phyloP scores from a whole-genome alignment of 192 early-diverging fungal genomes.

The Coemansia sp. region DNA sequence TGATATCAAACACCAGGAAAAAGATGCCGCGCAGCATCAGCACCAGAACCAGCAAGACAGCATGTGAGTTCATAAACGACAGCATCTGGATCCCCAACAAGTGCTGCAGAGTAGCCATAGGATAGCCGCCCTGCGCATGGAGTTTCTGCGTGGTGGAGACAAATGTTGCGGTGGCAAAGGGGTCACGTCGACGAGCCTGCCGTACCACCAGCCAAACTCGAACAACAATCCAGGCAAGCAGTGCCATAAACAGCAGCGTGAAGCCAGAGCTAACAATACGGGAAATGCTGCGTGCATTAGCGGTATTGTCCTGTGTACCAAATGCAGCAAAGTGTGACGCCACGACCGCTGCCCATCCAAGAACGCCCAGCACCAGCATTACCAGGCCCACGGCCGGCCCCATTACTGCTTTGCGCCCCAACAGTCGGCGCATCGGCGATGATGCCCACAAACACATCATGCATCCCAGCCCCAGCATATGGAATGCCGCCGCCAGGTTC shows the following conservation, averaged over 20 bases:
- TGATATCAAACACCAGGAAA: slow-evolving; percentile 44
- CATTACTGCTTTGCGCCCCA: slow-evolving; percentile 26
- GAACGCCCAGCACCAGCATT: slow-evolving; percentile 23
- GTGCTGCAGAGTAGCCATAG: slow-evolving; percentile 23
- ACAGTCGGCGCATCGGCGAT: slow-evolving; percentile 20
- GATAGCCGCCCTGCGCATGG: slow-evolving; percentile 14
- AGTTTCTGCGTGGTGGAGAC: slow-evolving; percentile 22
- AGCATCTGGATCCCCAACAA: slow-evolving; percentile 36
- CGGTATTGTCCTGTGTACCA: slow-evolving; percentile 7
- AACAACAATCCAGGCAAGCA: slow-evolving; percentile 19
- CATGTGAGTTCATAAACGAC: slow-evolving; percentile 25
- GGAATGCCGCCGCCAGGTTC: slow-evolving; percentile 35
- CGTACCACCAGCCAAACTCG: slow-evolving; percentile 17
- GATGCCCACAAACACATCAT: slow-evolving; percentile 28
- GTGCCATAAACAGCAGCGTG: slow-evolving; percentile 13
- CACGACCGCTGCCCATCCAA: slow-evolving; percentile 13
- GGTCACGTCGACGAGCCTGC: slow-evolving; percentile 19
- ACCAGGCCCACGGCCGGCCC: slow-evolving; percentile 6
- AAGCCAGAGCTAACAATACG: slow-evolving; percentile 24
- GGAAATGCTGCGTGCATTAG: slow-evolving; percentile 36
- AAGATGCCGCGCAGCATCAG: slow-evolving; percentile 28
- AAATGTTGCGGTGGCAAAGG: slow-evolving; percentile 22
- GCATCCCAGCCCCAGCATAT: slow-evolving; percentile 35
- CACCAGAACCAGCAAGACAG: slow-evolving; percentile 12
- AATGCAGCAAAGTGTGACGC: slow-evolving; percentile 34